Percentiles rank a stretch among this genome's conserved stretches.
Evolutionary conservation across 2,329 filamentous ascomycete genomes (phyloP).

Genomic region (Alternaria conjuncta): DNA sequence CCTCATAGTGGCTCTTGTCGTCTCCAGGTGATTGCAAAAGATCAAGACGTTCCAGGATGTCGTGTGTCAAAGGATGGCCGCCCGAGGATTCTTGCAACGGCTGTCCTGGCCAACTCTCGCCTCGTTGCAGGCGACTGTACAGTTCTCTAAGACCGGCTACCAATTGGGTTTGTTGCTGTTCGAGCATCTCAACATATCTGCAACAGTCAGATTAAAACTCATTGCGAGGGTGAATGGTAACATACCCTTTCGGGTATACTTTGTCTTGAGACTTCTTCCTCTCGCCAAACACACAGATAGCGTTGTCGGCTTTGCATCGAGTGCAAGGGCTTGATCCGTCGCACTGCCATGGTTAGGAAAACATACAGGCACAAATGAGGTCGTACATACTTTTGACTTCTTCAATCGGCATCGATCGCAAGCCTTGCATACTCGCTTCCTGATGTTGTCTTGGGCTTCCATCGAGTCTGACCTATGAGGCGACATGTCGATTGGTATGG

Average conservation of each 20-base stretch:
- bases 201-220: constrained; percentile 11
- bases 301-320: constrained; percentile 68
- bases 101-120: constrained; percentile 63
- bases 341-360: constrained; percentile 52
- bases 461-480: constrained; percentile 47
- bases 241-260: constrained; percentile 70
- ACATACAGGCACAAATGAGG: not conserved
- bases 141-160: constrained; percentile 67
- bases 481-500: constrained; percentile 32
- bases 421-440: constrained; percentile 71
- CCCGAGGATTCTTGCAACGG: constrained; percentile 60
- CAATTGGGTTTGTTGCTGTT: constrained; percentile 68
- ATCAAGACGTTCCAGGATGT: constrained; percentile 66
- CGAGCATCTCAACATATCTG: constrained; percentile 71
- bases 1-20: constrained; percentile 52
- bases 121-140: constrained; percentile 60
- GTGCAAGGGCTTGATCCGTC: constrained; percentile 67
- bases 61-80: constrained; percentile 66
- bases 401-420: constrained; percentile 71
- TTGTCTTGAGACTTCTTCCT: constrained; percentile 71
- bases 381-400: constrained; percentile 65
- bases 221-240: not conserved
- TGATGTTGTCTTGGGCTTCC: constrained; percentile 55
- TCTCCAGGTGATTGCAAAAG: constrained; percentile 61
- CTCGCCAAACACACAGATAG: constrained; percentile 70